Conservation (phyloP, 257 asterid species). For the Scutellaria galericulata region DNA sequence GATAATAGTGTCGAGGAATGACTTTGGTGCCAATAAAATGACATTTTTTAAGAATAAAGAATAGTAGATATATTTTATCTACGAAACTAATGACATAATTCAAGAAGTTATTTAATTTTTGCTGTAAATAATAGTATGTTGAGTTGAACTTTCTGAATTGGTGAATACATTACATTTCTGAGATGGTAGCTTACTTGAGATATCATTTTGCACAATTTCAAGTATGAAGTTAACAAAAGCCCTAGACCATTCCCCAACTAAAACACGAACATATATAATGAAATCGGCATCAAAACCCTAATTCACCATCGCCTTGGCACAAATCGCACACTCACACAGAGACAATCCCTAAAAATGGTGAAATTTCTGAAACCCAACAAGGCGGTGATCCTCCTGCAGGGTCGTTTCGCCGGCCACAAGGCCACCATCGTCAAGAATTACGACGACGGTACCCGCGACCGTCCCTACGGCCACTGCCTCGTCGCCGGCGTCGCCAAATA, state of each 20-base stretch:
- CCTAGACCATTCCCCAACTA: conserved; percentile 30
- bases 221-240: conserved; percentile 1
- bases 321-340: background rate
- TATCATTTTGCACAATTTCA: too few species aligned
- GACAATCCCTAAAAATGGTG: conserved; percentile 42
- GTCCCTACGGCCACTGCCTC: conserved; percentile 56
- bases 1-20: too few species aligned
- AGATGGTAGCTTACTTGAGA: too few species aligned
- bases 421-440: conserved; percentile 48
- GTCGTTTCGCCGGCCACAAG: conserved; percentile 55
- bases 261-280: conserved; percentile 11
- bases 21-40: too few species aligned
- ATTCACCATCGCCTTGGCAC: background rate
- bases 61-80: too few species aligned
- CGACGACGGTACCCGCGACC: conserved; percentile 57
- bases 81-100: too few species aligned
- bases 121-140: too few species aligned
- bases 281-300: conserved; percentile 40
- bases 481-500: conserved; percentile 55
- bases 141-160: too few species aligned
- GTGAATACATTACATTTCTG: too few species aligned
- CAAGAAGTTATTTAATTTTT: too few species aligned
- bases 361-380: conserved; percentile 61
- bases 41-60: too few species aligned
- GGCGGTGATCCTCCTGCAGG: conserved; percentile 60